Conservation (phyloP, 2,329 filamentous ascomycete genomes). For the Penicillium griseofulvum region DNA sequence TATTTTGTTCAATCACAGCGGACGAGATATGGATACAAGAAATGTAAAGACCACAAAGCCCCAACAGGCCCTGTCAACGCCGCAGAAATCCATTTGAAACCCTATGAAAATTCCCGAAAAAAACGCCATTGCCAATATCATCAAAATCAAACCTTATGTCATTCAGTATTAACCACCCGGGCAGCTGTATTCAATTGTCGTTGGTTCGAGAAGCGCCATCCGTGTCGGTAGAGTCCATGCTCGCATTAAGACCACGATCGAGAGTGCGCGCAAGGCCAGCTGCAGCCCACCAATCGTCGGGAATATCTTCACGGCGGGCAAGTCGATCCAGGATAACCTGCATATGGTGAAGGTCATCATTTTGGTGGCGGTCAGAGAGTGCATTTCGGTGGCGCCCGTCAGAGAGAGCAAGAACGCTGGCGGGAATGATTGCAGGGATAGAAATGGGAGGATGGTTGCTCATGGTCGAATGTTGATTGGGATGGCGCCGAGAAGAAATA, state of each 20-base stretch:
- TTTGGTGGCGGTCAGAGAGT: conserved; percentile 28
- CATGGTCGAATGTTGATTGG: conserved; percentile 32
- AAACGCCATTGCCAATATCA: conserved; percentile 1
- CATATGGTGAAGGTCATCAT: conserved; percentile 59
- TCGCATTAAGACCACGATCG: conserved; percentile 28
- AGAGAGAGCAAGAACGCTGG: not conserved
- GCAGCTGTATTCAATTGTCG: conserved; percentile 5
- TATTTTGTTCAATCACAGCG: not conserved
- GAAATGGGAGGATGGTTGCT: conserved; percentile 36
- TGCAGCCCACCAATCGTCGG: conserved; percentile 78
- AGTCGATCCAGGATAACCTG: conserved; percentile 70
- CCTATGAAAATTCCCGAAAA: not conserved
- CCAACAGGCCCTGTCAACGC: not conserved
- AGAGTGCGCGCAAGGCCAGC: conserved; percentile 63
- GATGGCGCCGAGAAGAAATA: conserved; percentile 9
- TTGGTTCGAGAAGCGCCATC: conserved; percentile 18
- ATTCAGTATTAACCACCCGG: not conserved
- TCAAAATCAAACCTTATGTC: not conserved
- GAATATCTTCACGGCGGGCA: conserved; percentile 69
- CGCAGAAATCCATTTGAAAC: not conserved
- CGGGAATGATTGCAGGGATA: conserved; percentile 9
- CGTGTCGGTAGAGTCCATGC: conserved; percentile 23
- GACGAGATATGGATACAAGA: conserved; percentile 9
- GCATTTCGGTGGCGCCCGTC: conserved; percentile 7
- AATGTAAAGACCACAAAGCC: not conserved